Evolutionary conservation across 352 stramenopile genomes (phyloP), one percentile per base, ranked within the genome.

Genomic region (Phytophthora sansomeana): DNA sequence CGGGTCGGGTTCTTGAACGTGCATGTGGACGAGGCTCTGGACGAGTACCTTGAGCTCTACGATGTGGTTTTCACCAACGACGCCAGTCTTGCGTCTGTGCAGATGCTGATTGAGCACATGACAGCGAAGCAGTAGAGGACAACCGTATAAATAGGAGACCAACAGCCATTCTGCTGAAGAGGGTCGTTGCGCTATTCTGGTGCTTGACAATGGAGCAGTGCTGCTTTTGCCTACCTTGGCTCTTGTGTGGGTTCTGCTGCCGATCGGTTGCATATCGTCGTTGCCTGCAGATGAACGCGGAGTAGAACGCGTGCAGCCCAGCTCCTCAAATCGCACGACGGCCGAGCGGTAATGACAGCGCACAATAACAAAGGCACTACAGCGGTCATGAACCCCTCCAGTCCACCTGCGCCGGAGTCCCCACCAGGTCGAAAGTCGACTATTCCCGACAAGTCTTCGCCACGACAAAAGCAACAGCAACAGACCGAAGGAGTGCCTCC

Each of bases 1-100:
- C 78, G 81, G n/a, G 60, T 92, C 19, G 81, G 83, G 0, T 91
- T 92, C 48, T 69, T 92, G 21, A 91, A 92, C 69, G 64, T 76
- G 9, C 69, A 87, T 49, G 75, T 87, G 32, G 58, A 89, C 16
- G 83, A 92, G 36, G 52, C 58, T 13, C 36, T 92, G 19, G 80
- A 86, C 16, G 72, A 87, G 48, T 89, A 89, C 54, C 68, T 91
- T 38, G 36, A 63, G 35, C 54, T 78, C 4, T 89, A 80, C 59
- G 81, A 90, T 62, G 69, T 90, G 5, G 81, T 90, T 47, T 71
- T 89, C 58, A 83, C 77, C 9, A 67, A 89, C 67, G 77, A 90
- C 67, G 75, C 67, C 32, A 88, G 78, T 58, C 63, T 90, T 14
- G 49, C 59, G 13, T 56, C 69, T 6, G 69, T 88, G n/a, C 61